Evolutionary conservation across 441 rosid genomes (phyloP), one percentile per base, ranked within the genome.

Genomic region (Erodium chrysanthum): DNA sequence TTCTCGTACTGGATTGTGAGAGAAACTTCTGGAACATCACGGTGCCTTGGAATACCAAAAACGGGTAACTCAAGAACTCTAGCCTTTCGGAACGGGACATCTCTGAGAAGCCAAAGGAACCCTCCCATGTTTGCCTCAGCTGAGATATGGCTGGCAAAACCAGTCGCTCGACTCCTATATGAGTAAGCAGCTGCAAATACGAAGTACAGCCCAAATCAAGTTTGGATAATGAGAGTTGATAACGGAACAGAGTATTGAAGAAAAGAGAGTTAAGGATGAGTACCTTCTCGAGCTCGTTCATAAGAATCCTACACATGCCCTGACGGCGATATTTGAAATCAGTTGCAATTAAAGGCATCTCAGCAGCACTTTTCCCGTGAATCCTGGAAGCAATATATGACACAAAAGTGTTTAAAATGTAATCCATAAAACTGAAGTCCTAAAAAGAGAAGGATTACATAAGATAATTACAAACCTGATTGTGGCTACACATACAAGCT

Each of bases 321-420:
- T 78, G 81, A 68, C 76, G 74, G 29, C 81, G 78, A 76, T 71
- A 71, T 25, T 71, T 64, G 67, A 80, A 80, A 68, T 74, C 71
- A 0, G 84, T 80, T 56, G 84, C 84, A 68, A 80, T 64, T 10
- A 80, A 74, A 69, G 84, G 81, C 75, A 80, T 78, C 76, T 80
- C 84, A n/a, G 81, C 84, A 35, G 72, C 79, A 74, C 74, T 78
- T 64, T 23, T 72, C 29, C 84, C 81, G 70, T 68, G 70, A 52
- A 77, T 69, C 75, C 84, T 80, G 76, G 71, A 75, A 68, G 58
- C 31, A 62, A 56, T 48, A 72, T 60, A 37, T 61, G 52, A 68
- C 18, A 20, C 40, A 23, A 10, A 61, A 22, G 48, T 31, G 14
- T 7, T 64, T 17, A 52, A 46, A 65, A 68, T 64, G 64, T 17